Evolutionary conservation across 768 basidiomycete species (phyloP).

Genomic region (Termitomyces sp.): DNA sequence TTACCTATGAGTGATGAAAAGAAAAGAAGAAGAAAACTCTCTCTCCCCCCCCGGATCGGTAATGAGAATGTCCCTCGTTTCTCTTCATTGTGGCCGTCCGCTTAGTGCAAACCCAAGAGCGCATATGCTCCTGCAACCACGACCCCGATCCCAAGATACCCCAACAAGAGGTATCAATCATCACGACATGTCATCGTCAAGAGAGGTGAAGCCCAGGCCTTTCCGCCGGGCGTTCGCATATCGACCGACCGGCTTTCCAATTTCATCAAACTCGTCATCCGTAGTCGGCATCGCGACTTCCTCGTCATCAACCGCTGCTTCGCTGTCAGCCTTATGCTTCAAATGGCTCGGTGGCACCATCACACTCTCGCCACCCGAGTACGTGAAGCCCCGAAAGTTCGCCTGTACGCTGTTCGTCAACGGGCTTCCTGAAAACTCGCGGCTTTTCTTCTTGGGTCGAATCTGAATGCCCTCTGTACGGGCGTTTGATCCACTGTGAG

Average conservation of each 20-base stretch:
- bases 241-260: constrained; percentile 56
- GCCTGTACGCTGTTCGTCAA: constrained; percentile 92
- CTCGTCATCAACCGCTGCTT: constrained; percentile 47
- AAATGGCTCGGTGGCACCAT: constrained; percentile 36
- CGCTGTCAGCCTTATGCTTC: constrained; percentile 46
- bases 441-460: constrained; percentile 40
- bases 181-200: constrained; percentile 35
- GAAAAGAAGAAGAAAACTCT: background rate
- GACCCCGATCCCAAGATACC: background rate
- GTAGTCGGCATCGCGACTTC: constrained; percentile 46
- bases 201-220: constrained; percentile 35
- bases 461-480: constrained; percentile 47
- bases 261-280: constrained; percentile 77
- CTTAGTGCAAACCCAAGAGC: constrained; percentile 15
- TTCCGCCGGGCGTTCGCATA: constrained; percentile 56
- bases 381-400: constrained; percentile 94
- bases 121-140: constrained; percentile 14
- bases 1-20: background rate
- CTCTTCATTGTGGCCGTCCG: constrained; percentile 10
- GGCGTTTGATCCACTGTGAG: constrained; percentile 15
- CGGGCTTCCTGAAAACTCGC: constrained; percentile 51
- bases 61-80: constrained; percentile 8
- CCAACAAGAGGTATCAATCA: background rate
- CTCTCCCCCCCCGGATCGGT: background rate
- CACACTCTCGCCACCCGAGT: constrained; percentile 69